Evolutionary conservation across 78 protist species (phyloP).

Genomic region (Pigoraptor vietnamica): DNA sequence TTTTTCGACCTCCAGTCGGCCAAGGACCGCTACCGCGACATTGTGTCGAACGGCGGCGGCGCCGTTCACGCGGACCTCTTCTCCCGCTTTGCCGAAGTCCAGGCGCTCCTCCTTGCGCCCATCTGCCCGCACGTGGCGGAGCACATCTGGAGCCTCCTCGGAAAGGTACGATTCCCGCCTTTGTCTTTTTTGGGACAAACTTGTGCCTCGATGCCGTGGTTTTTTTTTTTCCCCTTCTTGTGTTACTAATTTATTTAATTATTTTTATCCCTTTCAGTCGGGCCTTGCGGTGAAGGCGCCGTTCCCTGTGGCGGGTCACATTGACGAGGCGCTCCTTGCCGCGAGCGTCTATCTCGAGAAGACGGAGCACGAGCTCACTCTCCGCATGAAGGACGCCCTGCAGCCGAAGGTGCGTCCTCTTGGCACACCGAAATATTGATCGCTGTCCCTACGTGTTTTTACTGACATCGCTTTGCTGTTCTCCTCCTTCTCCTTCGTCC

Average conservation of each 20-base stretch:
- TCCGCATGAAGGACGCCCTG: not conserved
- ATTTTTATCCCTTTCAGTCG: too few relatives aligned
- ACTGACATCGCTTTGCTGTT: too few relatives aligned
- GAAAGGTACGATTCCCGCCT: conserved; percentile 33
- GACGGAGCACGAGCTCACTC: not conserved
- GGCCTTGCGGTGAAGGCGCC: not conserved
- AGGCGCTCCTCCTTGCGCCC: conserved; percentile 84
- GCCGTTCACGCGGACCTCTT: conserved; percentile 45
- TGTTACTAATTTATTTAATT: too few relatives aligned
- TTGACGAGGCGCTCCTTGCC: not conserved
- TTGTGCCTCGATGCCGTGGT: not conserved
- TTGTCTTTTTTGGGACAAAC: not conserved
- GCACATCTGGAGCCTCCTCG: conserved; percentile 85
- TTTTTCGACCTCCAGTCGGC: conserved; percentile 76
- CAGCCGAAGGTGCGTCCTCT: not conserved
- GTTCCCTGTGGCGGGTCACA: not conserved
- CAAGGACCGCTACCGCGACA: conserved; percentile 73
- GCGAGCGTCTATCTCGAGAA: not conserved
- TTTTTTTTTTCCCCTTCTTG: too few relatives aligned
- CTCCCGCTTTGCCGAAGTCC: conserved; percentile 51
- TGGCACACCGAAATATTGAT: not conserved
- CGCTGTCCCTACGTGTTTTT: not conserved
- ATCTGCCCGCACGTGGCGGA: conserved; percentile 94
- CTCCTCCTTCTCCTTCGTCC: too few relatives aligned
- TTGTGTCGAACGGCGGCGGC: not conserved